Percentiles rank a stretch among this genome's conserved stretches.
Evolutionary conservation across 129 eudicot genomes (phyloP).

Genomic region (Helichrysum umbraculigerum): DNA sequence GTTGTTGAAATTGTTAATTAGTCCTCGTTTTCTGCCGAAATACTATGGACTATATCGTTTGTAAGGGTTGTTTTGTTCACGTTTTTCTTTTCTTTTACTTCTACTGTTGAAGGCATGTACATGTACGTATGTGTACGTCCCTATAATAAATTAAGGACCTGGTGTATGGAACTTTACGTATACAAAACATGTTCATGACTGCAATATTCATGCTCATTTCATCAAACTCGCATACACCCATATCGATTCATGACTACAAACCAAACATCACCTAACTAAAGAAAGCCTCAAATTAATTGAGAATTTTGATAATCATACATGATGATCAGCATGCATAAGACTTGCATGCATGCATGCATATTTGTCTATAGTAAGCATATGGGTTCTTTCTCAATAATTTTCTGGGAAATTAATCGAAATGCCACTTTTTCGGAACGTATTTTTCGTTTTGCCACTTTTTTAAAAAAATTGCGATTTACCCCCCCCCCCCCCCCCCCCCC

Average conservation of each 20-base stretch:
- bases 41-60: not conserved
- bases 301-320: too few relatives aligned
- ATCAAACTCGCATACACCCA: not conserved
- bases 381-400: not conserved
- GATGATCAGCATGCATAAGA: too few relatives aligned
- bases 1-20: not conserved
- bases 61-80: not conserved
- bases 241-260: too few relatives aligned
- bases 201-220: not conserved
- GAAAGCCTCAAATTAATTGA: too few relatives aligned
- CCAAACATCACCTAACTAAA: too few relatives aligned
- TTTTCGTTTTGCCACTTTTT: too few relatives aligned
- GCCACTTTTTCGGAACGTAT: too few relatives aligned
- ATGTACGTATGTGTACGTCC: not conserved
- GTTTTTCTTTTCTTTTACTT: not conserved
- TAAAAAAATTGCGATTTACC: too few relatives aligned
- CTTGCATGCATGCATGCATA: too few relatives aligned
- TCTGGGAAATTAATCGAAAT: too few relatives aligned
- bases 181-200: not conserved
- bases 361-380: not conserved
- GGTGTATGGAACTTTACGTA: not conserved
- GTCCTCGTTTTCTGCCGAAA: not conserved
- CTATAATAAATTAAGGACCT: not conserved
- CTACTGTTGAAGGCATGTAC: not conserved
- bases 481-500: too few relatives aligned